Base-by-base conservation (phyloP, 2,329 filamentous ascomycete genomes). In the Penicillium thymicola region DNA sequence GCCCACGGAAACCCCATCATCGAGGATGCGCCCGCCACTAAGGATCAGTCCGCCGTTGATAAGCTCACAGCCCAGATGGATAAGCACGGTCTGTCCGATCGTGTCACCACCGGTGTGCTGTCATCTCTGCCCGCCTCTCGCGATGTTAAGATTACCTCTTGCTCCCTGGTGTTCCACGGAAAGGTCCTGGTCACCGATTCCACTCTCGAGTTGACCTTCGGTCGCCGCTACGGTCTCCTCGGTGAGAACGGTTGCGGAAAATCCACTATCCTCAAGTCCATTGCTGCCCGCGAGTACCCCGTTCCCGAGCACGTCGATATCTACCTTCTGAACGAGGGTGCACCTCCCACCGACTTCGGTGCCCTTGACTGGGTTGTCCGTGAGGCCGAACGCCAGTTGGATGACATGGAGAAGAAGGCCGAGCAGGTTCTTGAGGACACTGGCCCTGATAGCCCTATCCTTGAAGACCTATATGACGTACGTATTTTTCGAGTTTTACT, bases 201-300 rank as follows among this genome's bases (percentile, higher is more conserved):
- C 62, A 95, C 88, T 49, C 83, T 99, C 75, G 95, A 99, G 78
- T 84, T 99, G 71, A 93, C 89, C 75, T 94, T 91, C 75, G 92
- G 89, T 65, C 89, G 92, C 70, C 87, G 94, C 70, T 99, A 99
- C 75, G 94, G 94, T 75, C 82, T 99, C 57, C 81, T 99, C 63
- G 94, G 94, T 72, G 94, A 99, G 85, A 99, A 99, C 88, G 94
- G 94, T 65, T 99, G 94, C 78, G 94, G 94, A 76, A 99, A 99
- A 84, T 95, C 90, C 64, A 99, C 94, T n/a, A 79, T 99, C 34
- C 85, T 99, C 73, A 97, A 97, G 82, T 86, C 94, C 65, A 96
- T 99, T 74, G 88, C 89, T 68, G 88, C 87, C 72, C 89, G 94
- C 79, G 95, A 99, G 78, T 99, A 87, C 75, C 95, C 94, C 62